phyloP scores from a whole-genome alignment of 257 asterid species.

The Scutellaria galericulata region DNA sequence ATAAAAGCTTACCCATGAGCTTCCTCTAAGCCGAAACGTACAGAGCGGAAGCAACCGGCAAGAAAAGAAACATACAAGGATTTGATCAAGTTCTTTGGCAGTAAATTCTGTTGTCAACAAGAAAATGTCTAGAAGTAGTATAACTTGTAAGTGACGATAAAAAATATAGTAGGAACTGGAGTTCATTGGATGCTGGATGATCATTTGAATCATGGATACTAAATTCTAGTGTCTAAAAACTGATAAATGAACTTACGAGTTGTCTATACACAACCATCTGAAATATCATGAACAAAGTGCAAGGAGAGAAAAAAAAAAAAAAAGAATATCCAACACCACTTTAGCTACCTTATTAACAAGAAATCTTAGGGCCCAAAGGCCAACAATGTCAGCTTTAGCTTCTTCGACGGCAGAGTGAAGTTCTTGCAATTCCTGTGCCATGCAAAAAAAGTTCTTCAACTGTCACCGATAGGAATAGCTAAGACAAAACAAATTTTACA shows the following conservation, averaged over 20 bases:
- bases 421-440: conserved; percentile 87
- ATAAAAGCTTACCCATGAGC: conserved; percentile 78
- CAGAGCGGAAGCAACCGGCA: conserved; percentile 95
- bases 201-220: background rate
- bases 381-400: conserved; percentile 99
- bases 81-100: conserved; percentile 64
- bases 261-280: background rate
- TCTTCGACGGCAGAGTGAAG: conserved; percentile 95
- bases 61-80: conserved; percentile 96
- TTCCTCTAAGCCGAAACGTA: conserved; percentile 94
- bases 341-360: conserved; percentile 67
- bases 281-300: background rate
- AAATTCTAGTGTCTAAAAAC: background rate
- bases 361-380: conserved; percentile 96
- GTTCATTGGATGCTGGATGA: conserved; percentile 9
- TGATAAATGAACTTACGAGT: background rate
- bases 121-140: conserved; percentile 18
- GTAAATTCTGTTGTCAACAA: conserved; percentile 59
- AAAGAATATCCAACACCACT: conserved; percentile 1
- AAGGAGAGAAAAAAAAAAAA: background rate
- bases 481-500: conserved; percentile 19
- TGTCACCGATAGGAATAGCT: conserved; percentile 17
- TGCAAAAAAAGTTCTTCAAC: conserved; percentile 26
- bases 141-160: background rate
- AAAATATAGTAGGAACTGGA: background rate